Evolutionary conservation across 352 stramenopile species (phyloP).

Genomic region (Stramenopiles sp.): DNA sequence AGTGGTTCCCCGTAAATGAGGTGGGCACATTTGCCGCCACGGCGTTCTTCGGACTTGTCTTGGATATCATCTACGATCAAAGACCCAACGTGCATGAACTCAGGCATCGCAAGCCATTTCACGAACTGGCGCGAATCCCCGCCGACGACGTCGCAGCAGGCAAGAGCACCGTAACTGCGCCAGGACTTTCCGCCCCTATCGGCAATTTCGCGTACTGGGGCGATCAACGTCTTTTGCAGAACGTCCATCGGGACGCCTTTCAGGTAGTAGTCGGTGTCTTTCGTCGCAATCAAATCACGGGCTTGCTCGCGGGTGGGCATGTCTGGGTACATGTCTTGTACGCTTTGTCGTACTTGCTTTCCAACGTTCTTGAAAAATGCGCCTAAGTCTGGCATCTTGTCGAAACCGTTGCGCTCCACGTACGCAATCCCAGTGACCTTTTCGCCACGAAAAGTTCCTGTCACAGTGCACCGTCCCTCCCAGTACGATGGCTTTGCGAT

Average conservation of each 20-base stretch:
- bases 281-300: constrained; percentile 15
- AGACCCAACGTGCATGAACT: constrained; percentile 23
- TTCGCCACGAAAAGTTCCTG: constrained; percentile 12
- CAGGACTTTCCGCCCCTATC: constrained; percentile 22
- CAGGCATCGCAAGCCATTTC: constrained; percentile 22
- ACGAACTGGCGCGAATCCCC: constrained; percentile 23
- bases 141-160: constrained; percentile 22
- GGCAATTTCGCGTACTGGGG: constrained; percentile 19
- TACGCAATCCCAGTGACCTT: constrained; percentile 16
- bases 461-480: constrained; percentile 20
- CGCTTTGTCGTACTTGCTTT: constrained; percentile 14
- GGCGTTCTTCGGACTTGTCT: constrained; percentile 16
- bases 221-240: constrained; percentile 17
- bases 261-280: constrained; percentile 18
- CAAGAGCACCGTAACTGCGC: constrained; percentile 22
- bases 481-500: constrained; percentile 24
- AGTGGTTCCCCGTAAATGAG: constrained; percentile 14
- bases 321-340: constrained; percentile 20
- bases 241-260: constrained; percentile 16
- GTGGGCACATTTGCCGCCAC: constrained; percentile 15
- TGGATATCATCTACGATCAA: constrained; percentile 24
- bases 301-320: constrained; percentile 18
- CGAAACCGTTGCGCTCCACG: constrained; percentile 22
- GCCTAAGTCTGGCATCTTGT: background rate
- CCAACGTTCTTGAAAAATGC: constrained; percentile 23